phyloP scores from a whole-genome alignment of 2,329 filamentous ascomycete species.

The Tolypocladium amazonense region DNA sequence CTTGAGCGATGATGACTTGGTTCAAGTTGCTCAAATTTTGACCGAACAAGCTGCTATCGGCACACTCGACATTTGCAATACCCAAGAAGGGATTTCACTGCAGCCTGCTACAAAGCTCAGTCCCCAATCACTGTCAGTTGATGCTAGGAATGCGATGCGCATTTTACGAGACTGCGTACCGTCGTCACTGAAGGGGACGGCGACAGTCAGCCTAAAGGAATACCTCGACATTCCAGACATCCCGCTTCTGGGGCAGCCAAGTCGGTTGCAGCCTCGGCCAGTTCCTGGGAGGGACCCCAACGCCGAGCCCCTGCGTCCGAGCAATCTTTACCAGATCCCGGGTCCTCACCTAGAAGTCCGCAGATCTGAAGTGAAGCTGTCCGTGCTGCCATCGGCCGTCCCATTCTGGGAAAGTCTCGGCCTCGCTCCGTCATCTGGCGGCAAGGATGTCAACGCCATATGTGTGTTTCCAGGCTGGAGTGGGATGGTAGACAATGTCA shows the following conservation, averaged over 20 bases:
- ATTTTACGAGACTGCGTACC: constrained; percentile 35
- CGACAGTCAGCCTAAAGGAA: constrained; percentile 30
- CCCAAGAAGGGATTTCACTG: constrained; percentile 8
- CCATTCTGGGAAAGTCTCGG: constrained; percentile 76
- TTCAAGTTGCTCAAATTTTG: constrained; percentile 60
- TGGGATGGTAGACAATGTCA: constrained; percentile 49
- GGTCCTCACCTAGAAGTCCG: constrained; percentile 64
- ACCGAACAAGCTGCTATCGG: constrained; percentile 57
- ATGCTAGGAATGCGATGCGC: constrained; percentile 37
- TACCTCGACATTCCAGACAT: constrained; percentile 49
- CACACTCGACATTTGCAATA: constrained; percentile 23
- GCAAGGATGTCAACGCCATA: constrained; percentile 60
- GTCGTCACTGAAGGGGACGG: constrained; percentile 27
- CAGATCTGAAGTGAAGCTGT: constrained; percentile 57
- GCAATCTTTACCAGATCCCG: constrained; percentile 50
- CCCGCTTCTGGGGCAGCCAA: constrained; percentile 40
- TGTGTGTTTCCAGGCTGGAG: constrained; percentile 60
- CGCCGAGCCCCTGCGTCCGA: constrained; percentile 36
- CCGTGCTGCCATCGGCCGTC: constrained; percentile 63
- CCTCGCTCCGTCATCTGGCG: constrained; percentile 57
- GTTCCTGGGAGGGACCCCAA: constrained; percentile 28
- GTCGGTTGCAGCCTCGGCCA: constrained; percentile 38
- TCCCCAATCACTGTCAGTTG: constrained; percentile 29
- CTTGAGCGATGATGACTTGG: constrained; percentile 46
- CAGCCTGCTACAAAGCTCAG: constrained; percentile 19